These are phyloP conservation scores for Dalbergia oliveri DNA, from an alignment of 306 rosid genomes.

Conservation along the genomic window DNA sequence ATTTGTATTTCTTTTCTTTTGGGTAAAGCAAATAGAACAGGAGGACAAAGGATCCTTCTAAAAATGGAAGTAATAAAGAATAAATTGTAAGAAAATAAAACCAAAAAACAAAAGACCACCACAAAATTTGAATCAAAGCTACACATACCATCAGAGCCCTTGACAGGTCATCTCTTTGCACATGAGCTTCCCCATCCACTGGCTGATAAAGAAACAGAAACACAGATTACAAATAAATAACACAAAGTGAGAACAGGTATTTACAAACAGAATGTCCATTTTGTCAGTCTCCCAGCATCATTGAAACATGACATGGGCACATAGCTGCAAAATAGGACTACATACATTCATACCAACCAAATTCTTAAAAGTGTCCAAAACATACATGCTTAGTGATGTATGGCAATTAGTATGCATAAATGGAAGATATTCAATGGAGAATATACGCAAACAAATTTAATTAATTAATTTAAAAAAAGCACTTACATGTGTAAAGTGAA, in stretches of 20 bases:
- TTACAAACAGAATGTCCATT: conserved; percentile 28
- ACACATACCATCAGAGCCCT: conserved; percentile 82
- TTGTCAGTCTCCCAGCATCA: conserved; percentile 25
- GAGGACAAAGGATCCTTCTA: background rate
- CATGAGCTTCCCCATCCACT: conserved; percentile 65
- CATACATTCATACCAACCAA: conserved; percentile 22
- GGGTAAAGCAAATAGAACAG: conserved; percentile 18
- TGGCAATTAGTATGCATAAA: conserved; percentile 30
- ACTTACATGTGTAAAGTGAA: conserved; percentile 98
- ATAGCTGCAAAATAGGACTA: conserved; percentile 27
- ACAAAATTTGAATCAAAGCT: conserved; percentile 43
- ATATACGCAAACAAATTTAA: background rate
- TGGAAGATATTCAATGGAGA: conserved; percentile 35
- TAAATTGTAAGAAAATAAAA: conserved; percentile 34
- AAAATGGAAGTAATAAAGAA: conserved; percentile 5
- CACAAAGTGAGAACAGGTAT: conserved; percentile 31
- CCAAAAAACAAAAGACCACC: conserved; percentile 17
- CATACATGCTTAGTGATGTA: conserved; percentile 33
- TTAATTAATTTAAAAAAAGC: background rate
- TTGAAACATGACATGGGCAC: conserved; percentile 17
- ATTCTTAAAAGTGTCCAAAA: conserved; percentile 17
- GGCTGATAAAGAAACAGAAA: conserved; percentile 61
- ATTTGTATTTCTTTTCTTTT: conserved; percentile 28
- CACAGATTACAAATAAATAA: conserved; percentile 43
- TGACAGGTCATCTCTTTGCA: conserved; percentile 83